Percentiles rank a stretch among this genome's conserved stretches.
Evolutionary conservation across 768 basidiomycete species (phyloP).

Genomic region (Tulasnella sp.): DNA sequence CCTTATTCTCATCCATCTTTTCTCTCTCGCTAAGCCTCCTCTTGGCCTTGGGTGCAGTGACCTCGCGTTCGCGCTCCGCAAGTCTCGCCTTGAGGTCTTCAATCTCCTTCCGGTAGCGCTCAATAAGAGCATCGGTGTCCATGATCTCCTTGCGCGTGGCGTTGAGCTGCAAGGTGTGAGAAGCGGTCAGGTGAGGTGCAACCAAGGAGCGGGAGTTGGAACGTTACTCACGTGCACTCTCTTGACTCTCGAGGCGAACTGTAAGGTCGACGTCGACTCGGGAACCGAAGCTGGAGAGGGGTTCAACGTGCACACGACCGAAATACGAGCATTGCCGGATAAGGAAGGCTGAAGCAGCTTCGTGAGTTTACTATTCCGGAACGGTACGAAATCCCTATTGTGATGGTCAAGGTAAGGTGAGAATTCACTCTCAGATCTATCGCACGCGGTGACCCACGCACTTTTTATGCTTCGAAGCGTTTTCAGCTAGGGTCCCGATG

Average conservation of each 20-base stretch:
- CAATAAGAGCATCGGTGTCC: constrained; percentile 88
- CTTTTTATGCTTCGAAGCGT: constrained; percentile 68
- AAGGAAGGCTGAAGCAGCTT: constrained; percentile 92
- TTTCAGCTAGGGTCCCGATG: constrained; percentile 87
- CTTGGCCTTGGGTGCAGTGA: constrained; percentile 41
- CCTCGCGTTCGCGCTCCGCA: constrained; percentile 62
- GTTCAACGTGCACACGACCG: constrained; percentile 93
- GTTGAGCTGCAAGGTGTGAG: constrained; percentile 48
- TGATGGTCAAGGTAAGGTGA: background rate
- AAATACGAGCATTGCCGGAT: constrained; percentile 91
- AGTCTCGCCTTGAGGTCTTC: constrained; percentile 78
- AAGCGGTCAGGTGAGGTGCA: background rate
- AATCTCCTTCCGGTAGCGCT: constrained; percentile 91
- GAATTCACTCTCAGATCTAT: too few relatives aligned
- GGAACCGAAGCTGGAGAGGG: constrained; percentile 72
- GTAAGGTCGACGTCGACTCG: constrained; percentile 83
- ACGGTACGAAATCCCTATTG: constrained; percentile 84
- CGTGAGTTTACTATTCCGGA: constrained; percentile 92
- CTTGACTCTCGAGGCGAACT: constrained; percentile 90
- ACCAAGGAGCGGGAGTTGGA: too few relatives aligned
- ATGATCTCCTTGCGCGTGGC: constrained; percentile 93
- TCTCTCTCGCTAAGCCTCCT: constrained; percentile 55
- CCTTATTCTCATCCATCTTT: constrained; percentile 82
- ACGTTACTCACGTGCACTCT: constrained; percentile 61
- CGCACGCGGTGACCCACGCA: constrained; percentile 37